phyloP scores from a whole-genome alignment of 192 early-diverging fungal genomes.

The Coemansia sp. region DNA sequence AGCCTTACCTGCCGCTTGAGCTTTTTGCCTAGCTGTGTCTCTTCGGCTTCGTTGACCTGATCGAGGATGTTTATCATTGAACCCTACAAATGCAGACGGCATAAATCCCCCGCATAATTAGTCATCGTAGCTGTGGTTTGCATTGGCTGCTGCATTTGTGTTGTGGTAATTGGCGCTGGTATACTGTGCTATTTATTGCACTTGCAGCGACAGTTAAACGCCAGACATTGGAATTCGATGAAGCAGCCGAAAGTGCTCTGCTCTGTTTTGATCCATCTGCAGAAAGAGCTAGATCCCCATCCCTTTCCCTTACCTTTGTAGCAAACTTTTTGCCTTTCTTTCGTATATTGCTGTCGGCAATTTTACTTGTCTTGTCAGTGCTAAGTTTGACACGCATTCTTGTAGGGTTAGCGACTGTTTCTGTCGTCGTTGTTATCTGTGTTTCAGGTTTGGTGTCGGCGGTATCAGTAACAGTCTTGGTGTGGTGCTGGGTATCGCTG shows the following conservation, averaged over 20 bases:
- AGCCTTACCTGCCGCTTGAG: constrained; percentile 41
- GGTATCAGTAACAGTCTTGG: neutral
- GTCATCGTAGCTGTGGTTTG: neutral
- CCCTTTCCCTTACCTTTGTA: constrained; percentile 15
- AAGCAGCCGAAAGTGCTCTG: neutral
- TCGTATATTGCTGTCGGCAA: constrained; percentile 8
- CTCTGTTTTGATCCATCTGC: neutral
- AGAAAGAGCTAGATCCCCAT: too few species aligned
- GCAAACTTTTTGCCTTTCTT: constrained; percentile 37
- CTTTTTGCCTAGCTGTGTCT: constrained; percentile 36
- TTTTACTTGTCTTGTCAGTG: neutral
- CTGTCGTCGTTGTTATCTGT: neutral
- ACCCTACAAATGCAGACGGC: neutral
- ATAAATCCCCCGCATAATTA: neutral
- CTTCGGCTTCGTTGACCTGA: constrained; percentile 41
- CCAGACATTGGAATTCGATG: neutral
- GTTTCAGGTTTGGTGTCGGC: neutral
- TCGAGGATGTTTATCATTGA: constrained; percentile 42
- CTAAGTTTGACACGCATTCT: constrained; percentile 1
- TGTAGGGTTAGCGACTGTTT: constrained; percentile 5
- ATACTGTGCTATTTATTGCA: too few species aligned
- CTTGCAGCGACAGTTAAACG: neutral
- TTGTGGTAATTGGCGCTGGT: neutral
- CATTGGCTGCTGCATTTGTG: neutral
- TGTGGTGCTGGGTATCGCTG: neutral